Evolutionary conservation across 2,329 filamentous ascomycete genomes (phyloP).

Genomic region (Microdochium nivale): DNA sequence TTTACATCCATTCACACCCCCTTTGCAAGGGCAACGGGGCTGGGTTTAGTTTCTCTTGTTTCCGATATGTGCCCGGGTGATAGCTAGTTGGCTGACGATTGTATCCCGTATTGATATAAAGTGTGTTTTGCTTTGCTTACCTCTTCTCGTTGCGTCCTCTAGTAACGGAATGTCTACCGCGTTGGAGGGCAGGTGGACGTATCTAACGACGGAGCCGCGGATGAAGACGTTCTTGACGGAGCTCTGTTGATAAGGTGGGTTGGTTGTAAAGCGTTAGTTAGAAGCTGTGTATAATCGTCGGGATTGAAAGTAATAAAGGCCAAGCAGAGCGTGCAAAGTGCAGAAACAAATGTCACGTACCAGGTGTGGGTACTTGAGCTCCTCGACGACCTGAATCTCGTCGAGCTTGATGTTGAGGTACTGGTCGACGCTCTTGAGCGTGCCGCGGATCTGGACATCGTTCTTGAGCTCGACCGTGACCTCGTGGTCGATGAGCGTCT

Average conservation of each 20-base stretch:
- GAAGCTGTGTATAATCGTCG: no score
- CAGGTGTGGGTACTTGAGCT: constrained; percentile 90
- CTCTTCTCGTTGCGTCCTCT: constrained; percentile 85
- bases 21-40: no score
- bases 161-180: constrained; percentile 80
- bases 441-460: constrained; percentile 93
- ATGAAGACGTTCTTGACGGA: constrained; percentile 96
- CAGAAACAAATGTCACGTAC: constrained; percentile 37
- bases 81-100: no score
- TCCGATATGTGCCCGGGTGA: no score
- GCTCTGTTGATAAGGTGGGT: constrained; percentile 37
- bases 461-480: constrained; percentile 99
- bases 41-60: no score
- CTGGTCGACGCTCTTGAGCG: constrained; percentile 94
- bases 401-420: constrained; percentile 99
- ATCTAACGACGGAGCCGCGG: constrained; percentile 83
- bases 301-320: no score
- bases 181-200: constrained; percentile 76
- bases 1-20: no score
- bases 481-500: constrained; percentile 93
- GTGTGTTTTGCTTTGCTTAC: constrained; percentile 38
- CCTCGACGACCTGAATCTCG: constrained; percentile 85
- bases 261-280: neutral
- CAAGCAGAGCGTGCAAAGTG: neutral
- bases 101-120: no score